Evolutionary conservation across 176 grass and related monocot species (phyloP).

Genomic region (Hsuehochloa calcarea): DNA sequence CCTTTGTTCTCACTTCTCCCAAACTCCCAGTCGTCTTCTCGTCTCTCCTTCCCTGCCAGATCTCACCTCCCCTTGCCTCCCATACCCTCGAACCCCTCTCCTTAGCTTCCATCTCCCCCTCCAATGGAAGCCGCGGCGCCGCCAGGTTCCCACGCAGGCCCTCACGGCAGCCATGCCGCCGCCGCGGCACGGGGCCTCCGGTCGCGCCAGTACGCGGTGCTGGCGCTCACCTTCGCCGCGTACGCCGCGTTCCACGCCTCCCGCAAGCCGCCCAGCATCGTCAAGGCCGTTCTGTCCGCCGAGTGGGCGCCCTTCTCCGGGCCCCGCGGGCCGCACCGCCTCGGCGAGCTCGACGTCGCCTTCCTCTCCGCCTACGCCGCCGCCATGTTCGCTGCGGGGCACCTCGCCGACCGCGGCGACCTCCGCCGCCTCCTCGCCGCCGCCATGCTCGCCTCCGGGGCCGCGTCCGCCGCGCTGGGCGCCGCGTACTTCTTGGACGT

Average conservation of each 20-base stretch:
- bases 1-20: background rate
- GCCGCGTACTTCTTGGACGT: constrained; percentile 68
- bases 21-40: background rate
- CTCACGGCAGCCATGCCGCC: background rate
- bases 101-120: background rate
- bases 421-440: constrained; percentile 69
- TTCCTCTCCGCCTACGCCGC: constrained; percentile 73
- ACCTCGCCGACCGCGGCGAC: constrained; percentile 80
- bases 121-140: constrained; percentile 38
- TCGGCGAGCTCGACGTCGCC: constrained; percentile 91
- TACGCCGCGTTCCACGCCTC: constrained; percentile 95
- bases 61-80: constrained; percentile 25
- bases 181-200: constrained; percentile 32
- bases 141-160: background rate
- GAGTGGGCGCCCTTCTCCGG: constrained; percentile 73
- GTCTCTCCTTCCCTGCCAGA: constrained; percentile 24
- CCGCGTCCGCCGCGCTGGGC: constrained; percentile 59
- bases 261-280: constrained; percentile 97
- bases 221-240: constrained; percentile 73
- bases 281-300: constrained; percentile 70
- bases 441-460: constrained; percentile 76
- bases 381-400: constrained; percentile 83
- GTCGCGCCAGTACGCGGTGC: constrained; percentile 48
- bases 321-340: constrained; percentile 56
- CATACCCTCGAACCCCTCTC: background rate